These are phyloP conservation scores for Boletus sensibilis DNA, from an alignment of 768 basidiomycete genomes.

Conservation along the genomic window DNA sequence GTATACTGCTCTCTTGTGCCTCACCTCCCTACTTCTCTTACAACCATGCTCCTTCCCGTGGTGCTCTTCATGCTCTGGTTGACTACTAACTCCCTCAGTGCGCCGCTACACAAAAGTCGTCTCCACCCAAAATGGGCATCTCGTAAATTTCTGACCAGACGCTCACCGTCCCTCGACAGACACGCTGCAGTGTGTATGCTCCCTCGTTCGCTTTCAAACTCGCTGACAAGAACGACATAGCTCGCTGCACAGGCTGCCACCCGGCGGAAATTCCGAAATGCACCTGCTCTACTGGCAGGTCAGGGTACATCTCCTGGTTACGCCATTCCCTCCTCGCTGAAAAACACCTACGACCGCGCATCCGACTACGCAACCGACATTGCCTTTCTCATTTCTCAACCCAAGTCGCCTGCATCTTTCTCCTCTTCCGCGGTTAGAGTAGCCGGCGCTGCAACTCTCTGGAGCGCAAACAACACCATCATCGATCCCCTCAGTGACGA, in stretches of 20 bases:
- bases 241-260: slow-evolving; percentile 14
- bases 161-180: slow-evolving; percentile 1
- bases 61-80: slow-evolving; percentile 10
- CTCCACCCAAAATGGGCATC: neutral
- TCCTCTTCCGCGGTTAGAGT: neutral
- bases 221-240: slow-evolving; percentile 8
- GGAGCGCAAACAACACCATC: neutral
- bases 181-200: slow-evolving; percentile 9
- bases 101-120: slow-evolving; percentile 8
- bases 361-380: slow-evolving; percentile 21
- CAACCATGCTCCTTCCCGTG: slow-evolving; percentile 13
- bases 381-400: neutral
- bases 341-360: slow-evolving; percentile 15
- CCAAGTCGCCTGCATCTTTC: neutral
- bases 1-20: neutral
- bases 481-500: slow-evolving; percentile 38
- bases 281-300: slow-evolving; percentile 13
- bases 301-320: slow-evolving; percentile 7
- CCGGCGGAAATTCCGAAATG: slow-evolving; percentile 18
- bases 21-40: neutral
- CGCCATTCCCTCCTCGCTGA: slow-evolving; percentile 12
- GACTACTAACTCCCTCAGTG: slow-evolving; percentile 3
- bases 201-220: neutral
- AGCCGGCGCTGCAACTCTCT: neutral
- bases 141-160: neutral